These are phyloP conservation scores for Curvularia sp. DNA, from an alignment of 2,329 filamentous ascomycete genomes.

Conservation along the genomic window DNA sequence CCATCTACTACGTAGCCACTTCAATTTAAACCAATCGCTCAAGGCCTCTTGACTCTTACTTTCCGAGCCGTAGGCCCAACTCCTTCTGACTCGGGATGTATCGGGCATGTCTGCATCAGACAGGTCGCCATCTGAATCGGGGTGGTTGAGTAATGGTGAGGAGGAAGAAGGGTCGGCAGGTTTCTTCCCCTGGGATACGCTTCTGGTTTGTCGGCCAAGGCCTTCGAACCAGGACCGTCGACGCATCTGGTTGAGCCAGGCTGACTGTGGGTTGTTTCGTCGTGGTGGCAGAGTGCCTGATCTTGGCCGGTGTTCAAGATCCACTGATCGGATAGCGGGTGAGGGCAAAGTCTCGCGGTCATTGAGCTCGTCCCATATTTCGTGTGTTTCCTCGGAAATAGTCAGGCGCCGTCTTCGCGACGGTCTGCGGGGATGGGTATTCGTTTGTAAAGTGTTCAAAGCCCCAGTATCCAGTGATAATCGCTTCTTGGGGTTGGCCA, in stretches of 20 bases:
- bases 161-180: constrained; percentile 33
- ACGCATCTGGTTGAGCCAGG: constrained; percentile 46
- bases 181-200: constrained; percentile 40
- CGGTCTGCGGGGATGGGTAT: constrained; percentile 34
- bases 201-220: constrained; percentile 31
- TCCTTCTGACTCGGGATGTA: constrained; percentile 30
- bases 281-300: constrained; percentile 44
- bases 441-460: constrained; percentile 32
- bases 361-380: constrained; percentile 89
- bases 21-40: constrained; percentile 49
- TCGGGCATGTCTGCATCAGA: constrained; percentile 38
- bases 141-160: constrained; percentile 34
- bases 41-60: constrained; percentile 35
- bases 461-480: constrained; percentile 28
- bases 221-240: constrained; percentile 48
- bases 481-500: constrained; percentile 35
- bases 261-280: constrained; percentile 39
- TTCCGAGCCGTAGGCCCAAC: constrained; percentile 34
- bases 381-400: constrained; percentile 71
- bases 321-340: constrained; percentile 39
- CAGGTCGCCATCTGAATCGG: constrained; percentile 39
- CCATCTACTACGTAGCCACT: constrained; percentile 49
- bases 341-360: constrained; percentile 57
- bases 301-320: constrained; percentile 41
- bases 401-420: constrained; percentile 50